Percentiles rank a stretch among this genome's conserved stretches.
Conservation (phyloP, 805 yeast genomes). For the Myxozyma nipponensis region DNA sequence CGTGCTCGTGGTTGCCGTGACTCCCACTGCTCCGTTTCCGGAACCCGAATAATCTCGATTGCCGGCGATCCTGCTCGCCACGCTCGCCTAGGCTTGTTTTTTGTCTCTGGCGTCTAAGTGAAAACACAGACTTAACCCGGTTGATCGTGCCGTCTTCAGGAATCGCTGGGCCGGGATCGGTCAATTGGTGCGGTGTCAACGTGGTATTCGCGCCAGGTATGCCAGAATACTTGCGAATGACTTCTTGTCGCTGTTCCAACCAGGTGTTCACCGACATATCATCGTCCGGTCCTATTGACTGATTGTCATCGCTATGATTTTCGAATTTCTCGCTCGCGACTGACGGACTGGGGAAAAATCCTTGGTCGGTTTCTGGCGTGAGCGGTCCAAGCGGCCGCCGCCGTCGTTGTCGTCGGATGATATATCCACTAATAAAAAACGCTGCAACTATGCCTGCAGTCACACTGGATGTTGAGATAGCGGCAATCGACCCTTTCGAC, state of each 20-base stretch:
- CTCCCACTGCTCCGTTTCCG: conserved; percentile 14
- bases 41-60: neutral
- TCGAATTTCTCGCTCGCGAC: conserved; percentile 5
- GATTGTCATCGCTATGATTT: conserved; percentile 1
- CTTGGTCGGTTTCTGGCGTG: conserved; percentile 20
- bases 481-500: conserved; percentile 42
- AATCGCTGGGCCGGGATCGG: too few species aligned
- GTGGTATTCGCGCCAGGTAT: neutral
- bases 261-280: conserved; percentile 13
- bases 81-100: neutral
- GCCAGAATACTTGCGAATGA: conserved; percentile 11
- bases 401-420: conserved; percentile 31
- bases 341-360: conserved; percentile 10
- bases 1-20: neutral
- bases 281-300: neutral
- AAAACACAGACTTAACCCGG: neutral
- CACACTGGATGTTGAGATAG: conserved; percentile 47
- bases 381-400: conserved; percentile 22
- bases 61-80: neutral
- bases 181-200: neutral
- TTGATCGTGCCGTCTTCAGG: neutral
- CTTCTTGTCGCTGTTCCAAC: conserved; percentile 16
- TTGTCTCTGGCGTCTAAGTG: neutral
- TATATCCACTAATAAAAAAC: conserved; percentile 35
- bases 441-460: conserved; percentile 39